Percentiles rank a stretch among this genome's conserved stretches.
phyloP scores from a whole-genome alignment of 1,284 basidiomycete species.

The Ustilago sp. region DNA sequence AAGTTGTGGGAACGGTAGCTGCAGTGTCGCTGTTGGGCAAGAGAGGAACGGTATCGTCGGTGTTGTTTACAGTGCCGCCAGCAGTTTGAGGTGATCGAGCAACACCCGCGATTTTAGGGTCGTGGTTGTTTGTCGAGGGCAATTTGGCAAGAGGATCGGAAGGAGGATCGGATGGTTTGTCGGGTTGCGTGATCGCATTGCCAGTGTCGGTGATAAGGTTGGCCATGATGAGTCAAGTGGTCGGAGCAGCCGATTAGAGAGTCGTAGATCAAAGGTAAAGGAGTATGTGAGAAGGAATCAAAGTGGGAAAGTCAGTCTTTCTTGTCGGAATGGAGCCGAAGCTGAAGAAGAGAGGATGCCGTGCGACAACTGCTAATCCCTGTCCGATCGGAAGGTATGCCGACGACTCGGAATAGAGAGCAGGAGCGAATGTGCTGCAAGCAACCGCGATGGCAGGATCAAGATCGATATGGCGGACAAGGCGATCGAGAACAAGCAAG shows the following conservation, averaged over 20 bases:
- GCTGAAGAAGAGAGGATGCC: background rate
- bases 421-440: background rate
- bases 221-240: background rate
- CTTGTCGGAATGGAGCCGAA: conserved; percentile 1
- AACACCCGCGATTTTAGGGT: conserved; percentile 14
- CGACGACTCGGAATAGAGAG: background rate
- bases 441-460: no score
- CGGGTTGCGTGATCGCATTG: conserved; percentile 5
- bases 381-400: no score
- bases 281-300: background rate
- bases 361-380: no score
- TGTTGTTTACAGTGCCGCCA: conserved; percentile 3
- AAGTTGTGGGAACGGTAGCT: conserved; percentile 4
- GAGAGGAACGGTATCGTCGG: background rate
- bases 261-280: background rate
- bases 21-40: conserved; percentile 2
- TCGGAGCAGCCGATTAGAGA: conserved; percentile 1
- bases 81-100: conserved; percentile 30
- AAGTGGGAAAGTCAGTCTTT: background rate
- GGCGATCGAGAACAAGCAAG: background rate
- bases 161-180: background rate
- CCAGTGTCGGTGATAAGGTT: background rate
- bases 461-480: background rate
- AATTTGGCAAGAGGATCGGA: background rate
- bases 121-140: background rate